phyloP scores from a whole-genome alignment of 1,139 yeast species.

The Spathaspora sp. region DNA sequence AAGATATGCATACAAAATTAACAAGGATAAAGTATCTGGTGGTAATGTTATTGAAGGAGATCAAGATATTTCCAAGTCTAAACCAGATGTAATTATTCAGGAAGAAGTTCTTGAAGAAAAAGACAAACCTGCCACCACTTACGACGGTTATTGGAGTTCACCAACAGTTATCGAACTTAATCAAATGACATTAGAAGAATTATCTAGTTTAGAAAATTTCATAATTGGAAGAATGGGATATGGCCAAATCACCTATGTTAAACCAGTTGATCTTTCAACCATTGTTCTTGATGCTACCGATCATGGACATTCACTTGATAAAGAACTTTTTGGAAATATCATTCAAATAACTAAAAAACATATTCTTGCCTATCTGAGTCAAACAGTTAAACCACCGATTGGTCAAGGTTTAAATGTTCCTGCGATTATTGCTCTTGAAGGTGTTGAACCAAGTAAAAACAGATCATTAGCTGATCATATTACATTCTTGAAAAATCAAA shows the following conservation, averaged over 20 bases:
- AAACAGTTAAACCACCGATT: conserved; percentile 52
- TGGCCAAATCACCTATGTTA: conserved; percentile 73
- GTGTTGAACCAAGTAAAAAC: conserved; percentile 49
- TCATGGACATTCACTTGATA: conserved; percentile 25
- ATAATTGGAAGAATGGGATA: conserved; percentile 72
- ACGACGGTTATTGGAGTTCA: conserved; percentile 74
- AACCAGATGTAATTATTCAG: conserved; percentile 6
- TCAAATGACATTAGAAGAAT: conserved; percentile 46
- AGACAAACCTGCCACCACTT: conserved; percentile 6
- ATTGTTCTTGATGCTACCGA: conserved; percentile 28
- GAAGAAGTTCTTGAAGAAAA: conserved; percentile 1
- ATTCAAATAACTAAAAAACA: conserved; percentile 57
- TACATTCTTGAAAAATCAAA: conserved; percentile 45
- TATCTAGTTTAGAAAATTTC: conserved; percentile 62
- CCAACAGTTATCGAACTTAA: conserved; percentile 64
- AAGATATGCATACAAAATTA: conserved; percentile 18
- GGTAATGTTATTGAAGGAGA: conserved; percentile 6
- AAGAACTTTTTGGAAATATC: conserved; percentile 53
- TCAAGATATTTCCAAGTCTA: conserved; percentile 4
- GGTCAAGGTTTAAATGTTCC: conserved; percentile 84
- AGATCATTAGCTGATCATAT: conserved; percentile 35
- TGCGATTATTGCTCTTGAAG: conserved; percentile 76
- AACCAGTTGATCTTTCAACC: conserved; percentile 70
- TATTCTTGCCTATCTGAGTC: conserved; percentile 68
- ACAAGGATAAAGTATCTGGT: conserved; percentile 1